Evolutionary conservation across 2,329 filamentous ascomycete genomes (phyloP).

Genomic region (Teratosphaeria destructans): DNA sequence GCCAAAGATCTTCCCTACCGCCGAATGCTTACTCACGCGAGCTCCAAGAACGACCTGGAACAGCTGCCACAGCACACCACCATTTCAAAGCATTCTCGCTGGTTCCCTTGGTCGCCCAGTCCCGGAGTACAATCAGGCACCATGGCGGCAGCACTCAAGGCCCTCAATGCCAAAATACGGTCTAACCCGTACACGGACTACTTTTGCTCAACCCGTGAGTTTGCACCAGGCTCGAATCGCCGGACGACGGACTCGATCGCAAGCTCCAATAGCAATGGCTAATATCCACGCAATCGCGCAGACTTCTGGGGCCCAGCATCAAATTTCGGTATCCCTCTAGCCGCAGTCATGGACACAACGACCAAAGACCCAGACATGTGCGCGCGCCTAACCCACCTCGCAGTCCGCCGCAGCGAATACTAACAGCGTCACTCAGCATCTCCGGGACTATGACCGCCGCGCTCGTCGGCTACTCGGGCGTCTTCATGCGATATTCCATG

Average conservation of each 20-base stretch:
- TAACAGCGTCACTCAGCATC: constrained; percentile 38
- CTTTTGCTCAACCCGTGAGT: constrained; percentile 45
- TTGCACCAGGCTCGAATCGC: neutral
- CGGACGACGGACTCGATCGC: neutral
- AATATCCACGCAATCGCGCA: constrained; percentile 32
- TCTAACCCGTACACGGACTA: constrained; percentile 41
- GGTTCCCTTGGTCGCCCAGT: neutral
- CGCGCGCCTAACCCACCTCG: constrained; percentile 2
- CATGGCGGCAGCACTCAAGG: constrained; percentile 45
- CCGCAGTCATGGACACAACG: constrained; percentile 42
- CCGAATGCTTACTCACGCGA: neutral
- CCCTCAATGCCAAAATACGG: constrained; percentile 43
- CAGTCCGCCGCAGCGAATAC: neutral
- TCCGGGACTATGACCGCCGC: constrained; percentile 55
- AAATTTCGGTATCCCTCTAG: constrained; percentile 46
- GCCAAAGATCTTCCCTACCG: neutral
- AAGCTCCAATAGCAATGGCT: neutral
- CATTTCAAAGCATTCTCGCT: neutral
- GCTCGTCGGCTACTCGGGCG: constrained; percentile 49
- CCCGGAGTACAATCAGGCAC: constrained; percentile 4
- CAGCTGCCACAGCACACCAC: neutral
- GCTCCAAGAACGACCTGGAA: neutral
- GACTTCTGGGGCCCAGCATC: constrained; percentile 42
- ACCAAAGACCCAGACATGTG: constrained; percentile 45
- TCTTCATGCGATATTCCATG: constrained; percentile 58